phyloP scores from a whole-genome alignment of 441 rosid species.

The Gossypium laxum region DNA sequence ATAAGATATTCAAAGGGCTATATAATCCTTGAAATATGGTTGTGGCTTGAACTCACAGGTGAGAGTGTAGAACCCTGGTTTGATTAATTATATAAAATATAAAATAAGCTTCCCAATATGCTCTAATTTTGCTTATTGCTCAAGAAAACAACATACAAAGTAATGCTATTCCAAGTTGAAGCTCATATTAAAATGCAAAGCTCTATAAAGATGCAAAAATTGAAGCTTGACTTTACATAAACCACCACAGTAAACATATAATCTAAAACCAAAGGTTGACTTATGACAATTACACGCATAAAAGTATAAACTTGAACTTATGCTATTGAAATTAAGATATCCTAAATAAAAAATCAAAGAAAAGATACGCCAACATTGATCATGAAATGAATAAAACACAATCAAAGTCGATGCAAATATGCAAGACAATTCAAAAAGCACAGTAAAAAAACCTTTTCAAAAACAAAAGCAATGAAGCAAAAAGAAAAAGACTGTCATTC shows the following conservation, averaged over 20 bases:
- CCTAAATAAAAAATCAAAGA: slow-evolving; percentile 1
- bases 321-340: neutral
- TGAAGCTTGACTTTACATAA: slow-evolving; percentile 13
- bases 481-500: neutral
- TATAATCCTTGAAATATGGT: neutral
- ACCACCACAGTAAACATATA: slow-evolving; percentile 13
- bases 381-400: neutral
- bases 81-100: neutral
- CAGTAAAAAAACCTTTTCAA: neutral
- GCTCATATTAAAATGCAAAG: slow-evolving; percentile 15
- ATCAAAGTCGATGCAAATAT: neutral
- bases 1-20: neutral
- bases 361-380: neutral
- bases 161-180: neutral
- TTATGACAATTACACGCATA: neutral
- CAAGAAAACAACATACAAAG: neutral
- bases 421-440: neutral
- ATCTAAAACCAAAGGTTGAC: slow-evolving; percentile 4
- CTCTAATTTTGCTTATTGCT: neutral
- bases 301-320: neutral
- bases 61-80: neutral
- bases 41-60: neutral
- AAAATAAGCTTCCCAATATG: neutral
- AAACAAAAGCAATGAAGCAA: neutral
- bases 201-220: slow-evolving; percentile 21